These are phyloP conservation scores for Thielaviopsis populi DNA, from an alignment of 2,329 filamentous ascomycete genomes.

Conservation along the genomic window DNA sequence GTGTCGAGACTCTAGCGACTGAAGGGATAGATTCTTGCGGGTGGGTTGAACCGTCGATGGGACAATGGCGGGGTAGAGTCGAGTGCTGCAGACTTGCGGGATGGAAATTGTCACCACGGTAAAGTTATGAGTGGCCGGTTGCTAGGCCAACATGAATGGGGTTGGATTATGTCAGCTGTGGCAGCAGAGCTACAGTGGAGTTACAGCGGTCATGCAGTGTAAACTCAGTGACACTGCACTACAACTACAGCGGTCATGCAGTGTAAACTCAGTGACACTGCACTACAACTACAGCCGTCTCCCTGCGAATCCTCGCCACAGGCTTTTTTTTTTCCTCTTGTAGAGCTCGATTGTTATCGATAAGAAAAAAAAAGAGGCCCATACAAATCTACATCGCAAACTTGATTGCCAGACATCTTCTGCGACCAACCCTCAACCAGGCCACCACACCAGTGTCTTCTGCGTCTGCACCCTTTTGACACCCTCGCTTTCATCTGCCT, in stretches of 20 bases:
- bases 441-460: background rate
- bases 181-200: background rate
- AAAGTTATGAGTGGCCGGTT: background rate
- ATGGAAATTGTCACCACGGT: background rate
- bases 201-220: background rate
- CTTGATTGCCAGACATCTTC: background rate
- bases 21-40: background rate
- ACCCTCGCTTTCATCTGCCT: background rate
- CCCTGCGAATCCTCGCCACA: no score
- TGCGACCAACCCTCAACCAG: background rate
- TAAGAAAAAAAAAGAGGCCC: background rate
- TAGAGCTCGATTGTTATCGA: slow-evolving; percentile 7
- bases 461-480: background rate
- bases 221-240: background rate
- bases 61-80: background rate
- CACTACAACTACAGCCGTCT: slow-evolving; percentile 1
- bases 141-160: slow-evolving; percentile 3
- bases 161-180: slow-evolving; percentile 1
- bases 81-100: background rate
- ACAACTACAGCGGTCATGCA: background rate
- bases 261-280: background rate
- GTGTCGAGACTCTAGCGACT: background rate
- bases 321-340: background rate
- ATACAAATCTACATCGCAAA: background rate
- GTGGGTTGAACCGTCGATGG: background rate